Conservation (phyloP, 306 rosid species). For the Vigna hirtella region DNA sequence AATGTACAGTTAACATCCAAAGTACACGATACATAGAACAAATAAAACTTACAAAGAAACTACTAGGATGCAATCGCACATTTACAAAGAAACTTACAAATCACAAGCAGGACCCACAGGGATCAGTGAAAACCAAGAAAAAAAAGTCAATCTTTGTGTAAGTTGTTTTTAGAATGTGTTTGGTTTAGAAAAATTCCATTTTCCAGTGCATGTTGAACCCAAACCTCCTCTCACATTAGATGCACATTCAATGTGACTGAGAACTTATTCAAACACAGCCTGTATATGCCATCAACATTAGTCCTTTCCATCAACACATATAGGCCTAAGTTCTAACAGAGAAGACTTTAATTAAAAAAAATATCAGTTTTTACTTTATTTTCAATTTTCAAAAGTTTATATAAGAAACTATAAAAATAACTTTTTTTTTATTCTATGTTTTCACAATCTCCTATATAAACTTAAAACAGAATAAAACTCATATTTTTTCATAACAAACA, state of each 20-base stretch:
- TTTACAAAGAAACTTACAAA: not conserved
- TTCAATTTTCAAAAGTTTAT: not conserved
- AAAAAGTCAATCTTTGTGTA: not conserved
- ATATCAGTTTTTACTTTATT: not conserved
- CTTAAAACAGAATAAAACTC: not conserved
- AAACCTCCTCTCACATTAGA: not conserved
- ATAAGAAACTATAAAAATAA: not conserved
- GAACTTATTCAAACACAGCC: not conserved
- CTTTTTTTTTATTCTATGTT: not conserved
- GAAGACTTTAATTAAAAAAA: not conserved
- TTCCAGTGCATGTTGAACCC: not conserved
- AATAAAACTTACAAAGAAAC: slow-evolving; percentile 19
- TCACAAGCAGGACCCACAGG: not conserved
- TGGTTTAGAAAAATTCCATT: not conserved
- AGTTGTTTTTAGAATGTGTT: not conserved
- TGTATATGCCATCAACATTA: not conserved
- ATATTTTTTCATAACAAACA: not conserved
- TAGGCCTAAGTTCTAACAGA: slow-evolving; percentile 3
- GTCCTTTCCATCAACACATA: slow-evolving; percentile 20
- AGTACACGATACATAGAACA: slow-evolving; percentile 16
- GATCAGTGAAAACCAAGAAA: not conserved
- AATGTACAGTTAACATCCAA: slow-evolving; percentile 18
- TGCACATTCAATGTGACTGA: not conserved
- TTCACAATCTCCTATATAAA: not conserved
- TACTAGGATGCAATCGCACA: slow-evolving; percentile 6